Base-by-base conservation (phyloP, 345 rosid genomes). In the Dimocarpus longan region DNA sequence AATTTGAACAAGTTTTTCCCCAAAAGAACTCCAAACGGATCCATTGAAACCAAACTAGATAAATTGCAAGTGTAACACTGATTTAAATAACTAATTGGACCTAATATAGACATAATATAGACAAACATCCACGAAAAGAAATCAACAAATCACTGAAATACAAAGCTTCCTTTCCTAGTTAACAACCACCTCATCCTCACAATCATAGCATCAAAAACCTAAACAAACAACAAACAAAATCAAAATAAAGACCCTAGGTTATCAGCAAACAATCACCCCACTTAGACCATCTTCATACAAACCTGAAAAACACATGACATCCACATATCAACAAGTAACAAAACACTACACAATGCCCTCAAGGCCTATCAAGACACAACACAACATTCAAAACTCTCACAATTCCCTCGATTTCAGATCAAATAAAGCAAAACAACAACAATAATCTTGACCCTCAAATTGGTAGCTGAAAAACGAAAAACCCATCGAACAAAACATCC, bases 21-120 rank as follows among this genome's bases (percentile, higher is more conserved):
- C 69, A 15, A 4, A 13, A 21, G 28, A 26, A 8, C 21, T 42
- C 22, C 9, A 60, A 63, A 43, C 6, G 21, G 40, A 54, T 18
- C 26, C 15, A 22, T 67, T 24, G 18, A 63, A 74, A 63, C 77
- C 26, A 74, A 74, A 26, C 43, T 64, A 16, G 59, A 63, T 43
- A 57, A 12, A 42, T 63, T 43, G 26, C 24, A 40, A 63, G 69
- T 40, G 18, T 26, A 43, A 22, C 39, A 22, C 22, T 26, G 12
- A 63, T 10, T 69, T 18, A 62, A 21, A 74, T 28, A 52, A 5
- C 9, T n/a, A 15, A 74, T 9, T 26, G 21, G 46, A 74, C 40
- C 15, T 72, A 32, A 1, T 57, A 43, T 16, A 44, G 9, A 62
- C 24, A 74, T 72, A 32, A 1, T 57, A 43, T 16, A 44, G 9